Base-by-base conservation (phyloP, 148 eudicot genomes). In the Persicaria tinctoria region DNA sequence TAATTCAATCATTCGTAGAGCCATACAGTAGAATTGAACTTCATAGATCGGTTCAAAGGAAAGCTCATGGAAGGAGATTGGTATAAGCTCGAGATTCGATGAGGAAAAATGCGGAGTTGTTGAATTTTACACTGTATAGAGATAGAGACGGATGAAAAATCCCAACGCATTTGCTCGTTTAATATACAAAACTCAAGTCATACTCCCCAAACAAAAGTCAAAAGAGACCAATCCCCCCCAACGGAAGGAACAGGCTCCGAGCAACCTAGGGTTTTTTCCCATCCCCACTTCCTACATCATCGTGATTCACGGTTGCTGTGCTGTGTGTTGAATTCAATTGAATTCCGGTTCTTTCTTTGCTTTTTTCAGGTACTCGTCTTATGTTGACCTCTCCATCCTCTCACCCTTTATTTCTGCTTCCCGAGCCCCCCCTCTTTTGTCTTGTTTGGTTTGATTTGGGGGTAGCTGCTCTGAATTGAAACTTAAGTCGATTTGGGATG, bases 61-160 rank as follows among this genome's bases (percentile, higher is more conserved):
- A 32, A 32, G 41, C 3, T 32, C 41, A 32, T 32, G 49, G 38
- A 77, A 46, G n/a, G 77, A 76, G 79, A 77, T 81, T 83, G 78
- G 77, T 51, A 76, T 79, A 64, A 76, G 74, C 71, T 70, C 75
- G n/a, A 78, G 75, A 56, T 53, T 56, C 76, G 78, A 84, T 64
- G 78, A 55, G 80, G 59, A 77, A 46, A n/a, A 18, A 23, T 8
- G 16, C 10, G 73, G 0, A 9, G 13, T 46, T n/a, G 38, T 46
- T 70, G 32, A 70, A 17, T 17, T 49, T 5, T 5, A 44, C 20
- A 49, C 51, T 46, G 73, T 7, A 10, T 1, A 46, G 16, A 10
- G 73, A 45, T n/a, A 70, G 32, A 7, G 53, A 70, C 50, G 47
- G 9, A 17, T 4, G 27, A 17, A 70, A 60, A 2, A 70, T 16